Conservation (phyloP, 129 eudicot genomes). For the Helichrysum umbraculigerum region DNA sequence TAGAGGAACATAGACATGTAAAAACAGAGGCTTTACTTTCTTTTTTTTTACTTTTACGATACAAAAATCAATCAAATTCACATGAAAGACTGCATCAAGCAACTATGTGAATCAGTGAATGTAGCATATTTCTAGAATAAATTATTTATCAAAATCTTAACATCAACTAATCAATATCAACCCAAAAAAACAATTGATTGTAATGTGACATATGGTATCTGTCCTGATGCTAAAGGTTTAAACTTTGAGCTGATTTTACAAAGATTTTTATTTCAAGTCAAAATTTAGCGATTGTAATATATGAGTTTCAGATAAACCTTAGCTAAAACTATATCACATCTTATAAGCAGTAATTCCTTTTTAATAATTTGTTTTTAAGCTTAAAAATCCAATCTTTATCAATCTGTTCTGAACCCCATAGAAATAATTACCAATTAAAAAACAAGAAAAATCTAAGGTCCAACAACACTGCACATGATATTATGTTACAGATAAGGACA, state of each 20-base stretch:
- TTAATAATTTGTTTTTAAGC: background rate
- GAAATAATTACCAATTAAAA: slow-evolving; percentile 3
- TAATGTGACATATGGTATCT: background rate
- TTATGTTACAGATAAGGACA: slow-evolving; percentile 24
- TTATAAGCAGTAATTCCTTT: background rate
- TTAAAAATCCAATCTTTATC: background rate
- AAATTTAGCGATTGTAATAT: background rate
- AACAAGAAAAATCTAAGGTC: background rate
- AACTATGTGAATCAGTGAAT: background rate
- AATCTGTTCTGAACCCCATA: slow-evolving; percentile 5
- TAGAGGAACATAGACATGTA: slow-evolving; percentile 10
- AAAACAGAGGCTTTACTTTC: slow-evolving; percentile 15
- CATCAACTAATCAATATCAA: background rate
- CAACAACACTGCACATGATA: slow-evolving; percentile 9
- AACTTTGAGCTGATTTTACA: slow-evolving; percentile 4
- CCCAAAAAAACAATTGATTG: background rate
- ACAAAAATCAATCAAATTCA: background rate
- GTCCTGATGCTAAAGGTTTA: background rate
- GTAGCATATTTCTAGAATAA: background rate
- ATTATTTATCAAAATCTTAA: background rate
- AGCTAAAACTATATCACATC: background rate
- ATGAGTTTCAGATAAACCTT: slow-evolving; percentile 7
- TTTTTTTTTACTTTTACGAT: background rate
- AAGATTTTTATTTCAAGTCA: background rate
- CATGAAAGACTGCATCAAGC: background rate